Conservation (phyloP, 257 asterid genomes). For the Ilex asprella region DNA sequence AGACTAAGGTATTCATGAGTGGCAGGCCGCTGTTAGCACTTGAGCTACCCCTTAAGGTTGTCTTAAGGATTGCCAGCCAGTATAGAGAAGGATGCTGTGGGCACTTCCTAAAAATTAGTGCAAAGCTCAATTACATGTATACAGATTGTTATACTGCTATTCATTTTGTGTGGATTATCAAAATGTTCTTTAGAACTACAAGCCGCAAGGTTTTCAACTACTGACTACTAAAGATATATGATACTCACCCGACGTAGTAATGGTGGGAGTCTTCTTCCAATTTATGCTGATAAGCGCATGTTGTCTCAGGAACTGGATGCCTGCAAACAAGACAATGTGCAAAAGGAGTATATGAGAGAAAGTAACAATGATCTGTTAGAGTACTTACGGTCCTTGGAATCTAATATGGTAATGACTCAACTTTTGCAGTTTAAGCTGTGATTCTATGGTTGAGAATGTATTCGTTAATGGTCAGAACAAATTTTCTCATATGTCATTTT, state of each 20-base stretch:
- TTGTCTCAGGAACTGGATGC: conserved; percentile 58
- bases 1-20: no score
- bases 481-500: conserved; percentile 1
- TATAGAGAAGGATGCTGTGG: no score
- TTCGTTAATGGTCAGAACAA: background rate
- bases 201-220: no score
- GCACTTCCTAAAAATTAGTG: no score
- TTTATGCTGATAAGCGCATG: conserved; percentile 12
- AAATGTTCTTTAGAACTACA: no score
- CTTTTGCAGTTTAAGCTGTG: background rate
- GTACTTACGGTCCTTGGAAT: conserved; percentile 80
- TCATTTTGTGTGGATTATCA: no score
- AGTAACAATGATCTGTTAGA: conserved; percentile 75
- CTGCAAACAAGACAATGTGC: conserved; percentile 50
- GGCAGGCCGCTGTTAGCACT: no score
- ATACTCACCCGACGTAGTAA: background rate
- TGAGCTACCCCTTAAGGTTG: no score
- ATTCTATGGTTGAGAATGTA: background rate
- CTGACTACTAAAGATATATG: background rate
- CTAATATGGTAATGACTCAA: conserved; percentile 62
- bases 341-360: conserved; percentile 47
- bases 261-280: background rate
- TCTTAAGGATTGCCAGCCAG: no score
- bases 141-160: no score
- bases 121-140: no score